Evolutionary conservation across 2,329 filamentous ascomycete genomes (phyloP).

Genomic region (Epichloe coenophiala): DNA sequence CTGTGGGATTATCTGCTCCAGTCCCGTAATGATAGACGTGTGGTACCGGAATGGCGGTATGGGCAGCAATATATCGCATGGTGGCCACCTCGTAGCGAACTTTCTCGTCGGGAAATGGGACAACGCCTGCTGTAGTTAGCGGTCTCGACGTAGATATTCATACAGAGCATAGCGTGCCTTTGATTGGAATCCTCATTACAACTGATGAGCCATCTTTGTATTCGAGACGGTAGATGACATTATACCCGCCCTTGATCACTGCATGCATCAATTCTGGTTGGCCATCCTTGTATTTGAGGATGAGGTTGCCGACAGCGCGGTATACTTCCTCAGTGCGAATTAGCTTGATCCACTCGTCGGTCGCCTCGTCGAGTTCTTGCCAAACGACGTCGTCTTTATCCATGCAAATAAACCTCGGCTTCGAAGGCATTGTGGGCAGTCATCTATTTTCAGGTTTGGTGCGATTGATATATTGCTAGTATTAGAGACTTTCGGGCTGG

Average conservation of each 20-base stretch:
- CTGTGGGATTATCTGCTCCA: constrained; percentile 18
- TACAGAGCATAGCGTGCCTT: background rate
- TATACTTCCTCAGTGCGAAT: too few relatives aligned
- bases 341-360: too few relatives aligned
- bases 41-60: constrained; percentile 23
- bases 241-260: background rate
- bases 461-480: too few relatives aligned
- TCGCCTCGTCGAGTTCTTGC: too few relatives aligned
- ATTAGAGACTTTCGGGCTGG: too few relatives aligned
- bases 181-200: background rate
- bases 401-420: too few relatives aligned
- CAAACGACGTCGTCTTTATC: too few relatives aligned
- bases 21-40: constrained; percentile 18
- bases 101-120: constrained; percentile 20
- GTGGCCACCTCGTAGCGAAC: constrained; percentile 20
- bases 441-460: too few relatives aligned
- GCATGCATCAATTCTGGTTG: too few relatives aligned
- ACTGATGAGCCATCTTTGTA: constrained; percentile 1
- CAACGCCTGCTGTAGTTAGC: constrained; percentile 5
- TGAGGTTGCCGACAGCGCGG: too few relatives aligned
- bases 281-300: too few relatives aligned
- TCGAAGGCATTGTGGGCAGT: too few relatives aligned
- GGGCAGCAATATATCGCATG: constrained; percentile 18
- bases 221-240: constrained; percentile 1
- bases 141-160: constrained; percentile 21